Base-by-base conservation (phyloP, 2,329 filamentous ascomycete species). In the Talaromyces sp. region DNA sequence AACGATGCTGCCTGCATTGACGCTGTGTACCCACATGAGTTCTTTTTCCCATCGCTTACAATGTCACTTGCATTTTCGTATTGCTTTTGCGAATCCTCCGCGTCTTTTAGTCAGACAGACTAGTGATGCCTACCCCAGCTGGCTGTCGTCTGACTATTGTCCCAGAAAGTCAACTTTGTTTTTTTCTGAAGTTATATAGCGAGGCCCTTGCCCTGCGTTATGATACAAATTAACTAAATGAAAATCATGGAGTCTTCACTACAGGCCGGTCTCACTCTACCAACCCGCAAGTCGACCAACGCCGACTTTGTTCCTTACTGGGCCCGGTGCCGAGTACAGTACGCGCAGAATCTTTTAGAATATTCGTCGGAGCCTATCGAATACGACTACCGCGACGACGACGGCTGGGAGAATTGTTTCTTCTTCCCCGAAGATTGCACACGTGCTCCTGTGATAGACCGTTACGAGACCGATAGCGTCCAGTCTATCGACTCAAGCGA, bases 401-500 rank as follows among this genome's bases (percentile, higher is more conserved):
- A 79, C 65, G 78, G 78, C 63, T 71, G 70, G 64, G 78, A 80
- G 58, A 80, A 79, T 66, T 77, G 73, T 64, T 79, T 79, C 69
- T 79, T 80, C 68, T 79, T 79, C 45, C 78, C 77, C 10, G 78
- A 80, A 69, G 78, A 80, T 66, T 79, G 76, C 70, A 75, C 75
- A 59, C 79, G 74, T 68, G 74, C 76, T 16, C 76, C 77, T 14
- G 71, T 62, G 13, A 41, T 52, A 13, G 43, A 56, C 19, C 39
- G 33, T 33, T 65, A 45, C 52, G 59, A 65, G 19, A 65, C 59
- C 11, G 64, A 65, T 41, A 52, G 59, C 5, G 72, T 73, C 63
- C 72, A 69, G 67, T 68, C 69, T 39, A 70, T 72, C 37, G 73
- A 74, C 62, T 65, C 69, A n/a, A 67, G 75, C 41, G 33, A 39